phyloP scores from a whole-genome alignment of 768 basidiomycete genomes.

The Mycena metata region DNA sequence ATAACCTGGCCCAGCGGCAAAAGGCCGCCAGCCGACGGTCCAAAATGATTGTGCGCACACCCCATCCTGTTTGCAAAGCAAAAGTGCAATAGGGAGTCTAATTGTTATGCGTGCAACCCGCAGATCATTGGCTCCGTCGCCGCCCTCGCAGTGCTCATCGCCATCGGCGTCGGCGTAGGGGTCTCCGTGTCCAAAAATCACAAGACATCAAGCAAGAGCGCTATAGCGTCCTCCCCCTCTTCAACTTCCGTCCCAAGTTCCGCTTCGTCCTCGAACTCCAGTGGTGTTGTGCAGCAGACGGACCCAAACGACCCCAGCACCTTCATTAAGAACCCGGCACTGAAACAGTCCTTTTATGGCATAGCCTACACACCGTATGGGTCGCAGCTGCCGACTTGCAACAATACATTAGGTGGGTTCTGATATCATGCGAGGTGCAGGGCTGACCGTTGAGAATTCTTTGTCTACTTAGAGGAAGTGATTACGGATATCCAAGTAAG shows the following conservation, averaged over 20 bases:
- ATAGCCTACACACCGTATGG: slow-evolving; percentile 88
- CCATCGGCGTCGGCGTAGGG: slow-evolving; percentile 59
- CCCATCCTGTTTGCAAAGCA: slow-evolving; percentile 6
- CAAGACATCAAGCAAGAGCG: slow-evolving; percentile 48
- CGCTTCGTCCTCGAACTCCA: slow-evolving; percentile 30
- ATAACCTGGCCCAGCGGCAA: background rate
- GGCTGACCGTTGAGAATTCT: background rate
- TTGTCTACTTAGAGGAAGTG: slow-evolving; percentile 57
- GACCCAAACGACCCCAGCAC: slow-evolving; percentile 78
- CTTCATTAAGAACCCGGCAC: slow-evolving; percentile 76
- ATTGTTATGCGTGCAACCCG: background rate
- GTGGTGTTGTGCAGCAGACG: slow-evolving; percentile 49
- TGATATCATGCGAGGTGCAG: background rate
- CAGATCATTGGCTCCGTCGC: slow-evolving; percentile 66
- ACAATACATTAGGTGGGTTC: slow-evolving; percentile 60
- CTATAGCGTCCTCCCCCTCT: slow-evolving; percentile 21
- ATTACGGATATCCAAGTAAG: slow-evolving; percentile 80
- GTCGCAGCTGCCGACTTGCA: slow-evolving; percentile 78
- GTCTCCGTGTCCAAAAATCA: slow-evolving; percentile 72
- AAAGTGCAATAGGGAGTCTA: background rate
- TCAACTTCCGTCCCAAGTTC: background rate
- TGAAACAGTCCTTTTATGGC: slow-evolving; percentile 87
- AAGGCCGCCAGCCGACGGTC: slow-evolving; percentile 53
- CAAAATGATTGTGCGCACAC: slow-evolving; percentile 68
- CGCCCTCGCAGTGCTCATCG: slow-evolving; percentile 15